Conservation (phyloP, 371 early-diverging fungal species). For the Mucor sp. region DNA sequence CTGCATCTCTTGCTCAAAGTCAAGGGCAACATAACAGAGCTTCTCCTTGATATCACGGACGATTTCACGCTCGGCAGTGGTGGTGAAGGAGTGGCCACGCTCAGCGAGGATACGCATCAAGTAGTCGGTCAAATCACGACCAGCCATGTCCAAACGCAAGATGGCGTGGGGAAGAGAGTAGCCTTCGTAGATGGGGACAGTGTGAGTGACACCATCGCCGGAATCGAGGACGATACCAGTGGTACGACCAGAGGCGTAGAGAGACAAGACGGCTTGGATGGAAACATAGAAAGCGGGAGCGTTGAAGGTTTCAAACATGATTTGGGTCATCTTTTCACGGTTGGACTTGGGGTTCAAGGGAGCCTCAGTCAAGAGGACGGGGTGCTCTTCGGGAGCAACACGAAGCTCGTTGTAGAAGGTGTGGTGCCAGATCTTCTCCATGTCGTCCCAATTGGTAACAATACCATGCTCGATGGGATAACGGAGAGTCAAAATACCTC, state of each 20-base stretch:
- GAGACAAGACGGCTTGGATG: slow-evolving; percentile 98
- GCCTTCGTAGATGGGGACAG: slow-evolving; percentile 99
- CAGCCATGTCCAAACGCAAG: slow-evolving; percentile 93
- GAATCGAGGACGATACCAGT: slow-evolving; percentile 99
- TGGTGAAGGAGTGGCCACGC: slow-evolving; percentile 98
- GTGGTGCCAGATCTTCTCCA: slow-evolving; percentile 99
- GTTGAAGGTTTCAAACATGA: slow-evolving; percentile 99
- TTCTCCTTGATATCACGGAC: slow-evolving; percentile 99
- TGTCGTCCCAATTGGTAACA: slow-evolving; percentile 99
- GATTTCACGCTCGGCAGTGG: slow-evolving; percentile 99
- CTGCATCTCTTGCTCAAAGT: slow-evolving; percentile 98
- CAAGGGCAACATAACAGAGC: slow-evolving; percentile 98
- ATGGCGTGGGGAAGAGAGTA: slow-evolving; percentile 99
- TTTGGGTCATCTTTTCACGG: slow-evolving; percentile 99
- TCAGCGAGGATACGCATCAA: slow-evolving; percentile 97
- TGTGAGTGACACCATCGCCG: slow-evolving; percentile 99
- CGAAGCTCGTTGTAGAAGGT: slow-evolving; percentile 91
- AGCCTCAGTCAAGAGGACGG: slow-evolving; percentile 99
- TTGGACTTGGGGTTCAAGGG: slow-evolving; percentile 99
- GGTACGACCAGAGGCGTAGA: slow-evolving; percentile 99
- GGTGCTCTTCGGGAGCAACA: slow-evolving; percentile 95
- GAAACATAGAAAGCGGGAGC: slow-evolving; percentile 99
- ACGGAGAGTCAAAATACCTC: slow-evolving; percentile 99
- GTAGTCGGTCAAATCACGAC: slow-evolving; percentile 99
- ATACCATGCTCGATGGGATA: slow-evolving; percentile 99